Percentiles rank a stretch among this genome's conserved stretches.
Evolutionary conservation across 257 asterid species (phyloP).

Genomic region (Lithospermum erythrorhizon): DNA sequence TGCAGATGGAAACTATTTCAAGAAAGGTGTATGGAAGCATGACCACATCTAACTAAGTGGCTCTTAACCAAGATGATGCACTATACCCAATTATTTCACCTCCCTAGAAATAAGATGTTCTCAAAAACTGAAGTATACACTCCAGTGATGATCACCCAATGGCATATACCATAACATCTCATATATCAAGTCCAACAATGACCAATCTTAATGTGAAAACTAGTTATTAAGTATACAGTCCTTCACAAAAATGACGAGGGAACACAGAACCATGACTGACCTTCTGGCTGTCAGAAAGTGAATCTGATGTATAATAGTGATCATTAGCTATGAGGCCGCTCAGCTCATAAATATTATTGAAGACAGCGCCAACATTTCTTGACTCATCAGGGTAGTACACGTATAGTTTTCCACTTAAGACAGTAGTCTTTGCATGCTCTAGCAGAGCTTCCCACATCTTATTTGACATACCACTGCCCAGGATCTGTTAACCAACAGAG

Average conservation of each 20-base stretch:
- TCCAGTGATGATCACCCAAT: neutral
- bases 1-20: slow-evolving; percentile 11
- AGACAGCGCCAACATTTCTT: slow-evolving; percentile 65
- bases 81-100: neutral
- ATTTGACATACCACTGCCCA: slow-evolving; percentile 98
- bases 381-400: slow-evolving; percentile 78
- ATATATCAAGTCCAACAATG: too few relatives aligned
- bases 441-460: slow-evolving; percentile 98
- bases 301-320: slow-evolving; percentile 70
- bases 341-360: slow-evolving; percentile 85
- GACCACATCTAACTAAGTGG: neutral
- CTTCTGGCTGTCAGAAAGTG: slow-evolving; percentile 95
- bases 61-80: slow-evolving; percentile 1
- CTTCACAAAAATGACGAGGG: neutral
- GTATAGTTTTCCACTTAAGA: slow-evolving; percentile 84
- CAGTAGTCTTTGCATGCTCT: slow-evolving; percentile 94
- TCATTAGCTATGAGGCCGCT: slow-evolving; percentile 78
- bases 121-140: neutral
- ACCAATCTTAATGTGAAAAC: too few relatives aligned
- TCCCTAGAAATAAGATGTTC: neutral
- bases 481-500: slow-evolving; percentile 40
- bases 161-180: too few relatives aligned
- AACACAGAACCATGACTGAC: slow-evolving; percentile 23
- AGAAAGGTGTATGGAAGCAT: slow-evolving; percentile 4
- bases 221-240: too few relatives aligned